Conservation (phyloP, 805 yeast genomes). For the Zygotorulaspora sp. region DNA sequence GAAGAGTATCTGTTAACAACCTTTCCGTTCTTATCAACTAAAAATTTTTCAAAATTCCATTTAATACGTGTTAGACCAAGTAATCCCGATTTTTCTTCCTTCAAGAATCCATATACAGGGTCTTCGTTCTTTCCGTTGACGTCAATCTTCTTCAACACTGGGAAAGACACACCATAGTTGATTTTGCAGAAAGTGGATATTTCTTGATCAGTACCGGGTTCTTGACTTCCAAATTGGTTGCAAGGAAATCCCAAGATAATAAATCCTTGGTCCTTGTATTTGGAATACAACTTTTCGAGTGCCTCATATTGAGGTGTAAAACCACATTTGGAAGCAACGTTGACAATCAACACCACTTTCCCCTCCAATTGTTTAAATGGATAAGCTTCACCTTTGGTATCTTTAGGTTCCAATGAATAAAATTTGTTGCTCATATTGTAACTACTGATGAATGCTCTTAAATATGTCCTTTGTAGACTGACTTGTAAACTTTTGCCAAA, state of each 20-base stretch:
- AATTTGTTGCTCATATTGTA: conserved; percentile 40
- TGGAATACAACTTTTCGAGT: conserved; percentile 61
- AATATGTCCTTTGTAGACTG: no score
- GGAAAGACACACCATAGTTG: conserved; percentile 90
- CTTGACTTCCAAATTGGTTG: conserved; percentile 81
- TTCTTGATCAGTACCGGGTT: conserved; percentile 65
- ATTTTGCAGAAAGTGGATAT: conserved; percentile 66
- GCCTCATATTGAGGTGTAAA: conserved; percentile 74
- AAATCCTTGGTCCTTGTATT: conserved; percentile 59
- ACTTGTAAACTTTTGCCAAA: no score
- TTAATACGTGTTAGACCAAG: conserved; percentile 67
- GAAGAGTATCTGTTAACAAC: conserved; percentile 63
- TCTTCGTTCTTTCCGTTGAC: conserved; percentile 83
- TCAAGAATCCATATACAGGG: conserved; percentile 75
- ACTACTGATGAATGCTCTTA: no score
- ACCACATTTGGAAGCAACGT: conserved; percentile 83
- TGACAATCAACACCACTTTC: conserved; percentile 77
- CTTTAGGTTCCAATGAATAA: conserved; percentile 60
- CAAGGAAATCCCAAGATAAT: conserved; percentile 83
- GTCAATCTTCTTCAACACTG: conserved; percentile 77
- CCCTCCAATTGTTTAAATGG: conserved; percentile 62
- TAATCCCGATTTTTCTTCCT: conserved; percentile 52
- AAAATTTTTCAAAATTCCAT: conserved; percentile 79
- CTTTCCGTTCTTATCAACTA: conserved; percentile 50
- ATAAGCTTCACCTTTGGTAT: conserved; percentile 53